phyloP scores from a whole-genome alignment of 129 eudicot genomes.

The Scalesia atractyloides region DNA sequence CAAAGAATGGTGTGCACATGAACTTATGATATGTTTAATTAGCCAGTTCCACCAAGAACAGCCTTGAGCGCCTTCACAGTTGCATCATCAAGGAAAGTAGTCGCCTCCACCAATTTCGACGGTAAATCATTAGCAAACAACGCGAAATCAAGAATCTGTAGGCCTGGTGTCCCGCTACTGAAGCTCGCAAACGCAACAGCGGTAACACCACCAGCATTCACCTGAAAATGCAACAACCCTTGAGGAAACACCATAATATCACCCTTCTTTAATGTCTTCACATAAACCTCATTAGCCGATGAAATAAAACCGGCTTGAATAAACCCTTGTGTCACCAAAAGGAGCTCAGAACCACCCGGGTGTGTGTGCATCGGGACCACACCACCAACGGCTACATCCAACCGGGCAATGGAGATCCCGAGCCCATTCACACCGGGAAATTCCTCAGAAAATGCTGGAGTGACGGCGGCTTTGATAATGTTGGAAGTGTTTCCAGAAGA shows the following conservation, averaged over 20 bases:
- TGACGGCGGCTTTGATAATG: conserved; percentile 69
- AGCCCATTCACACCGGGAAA: conserved; percentile 81
- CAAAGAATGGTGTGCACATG: conserved; percentile 21
- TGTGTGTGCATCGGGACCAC: conserved; percentile 88
- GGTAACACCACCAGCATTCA: conserved; percentile 55
- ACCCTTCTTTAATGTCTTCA: conserved; percentile 56
- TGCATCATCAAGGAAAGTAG: conserved; percentile 67
- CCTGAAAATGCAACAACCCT: conserved; percentile 78
- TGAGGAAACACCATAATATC: conserved; percentile 85
- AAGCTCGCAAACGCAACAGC: conserved; percentile 74
- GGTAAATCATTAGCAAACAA: conserved; percentile 65
- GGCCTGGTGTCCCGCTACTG: conserved; percentile 71
- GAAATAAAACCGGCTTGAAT: conserved; percentile 61
- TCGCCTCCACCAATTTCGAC: conserved; percentile 45
- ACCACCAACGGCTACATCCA: conserved; percentile 70
- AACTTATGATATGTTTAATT: background rate
- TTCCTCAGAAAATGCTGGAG: conserved; percentile 69
- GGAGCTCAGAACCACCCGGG: conserved; percentile 65
- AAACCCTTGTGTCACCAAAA: conserved; percentile 64
- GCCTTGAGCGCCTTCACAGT: conserved; percentile 70
- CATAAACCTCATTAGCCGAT: conserved; percentile 59
- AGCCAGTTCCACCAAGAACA: conserved; percentile 80
- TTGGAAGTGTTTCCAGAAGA: conserved; percentile 68
- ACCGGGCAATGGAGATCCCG: conserved; percentile 66
- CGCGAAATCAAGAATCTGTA: conserved; percentile 68